Percentiles rank a stretch among this genome's conserved stretches.
Evolutionary conservation across 2,329 filamentous ascomycete species (phyloP).

Genomic region (Tricladium varicosporioides): DNA sequence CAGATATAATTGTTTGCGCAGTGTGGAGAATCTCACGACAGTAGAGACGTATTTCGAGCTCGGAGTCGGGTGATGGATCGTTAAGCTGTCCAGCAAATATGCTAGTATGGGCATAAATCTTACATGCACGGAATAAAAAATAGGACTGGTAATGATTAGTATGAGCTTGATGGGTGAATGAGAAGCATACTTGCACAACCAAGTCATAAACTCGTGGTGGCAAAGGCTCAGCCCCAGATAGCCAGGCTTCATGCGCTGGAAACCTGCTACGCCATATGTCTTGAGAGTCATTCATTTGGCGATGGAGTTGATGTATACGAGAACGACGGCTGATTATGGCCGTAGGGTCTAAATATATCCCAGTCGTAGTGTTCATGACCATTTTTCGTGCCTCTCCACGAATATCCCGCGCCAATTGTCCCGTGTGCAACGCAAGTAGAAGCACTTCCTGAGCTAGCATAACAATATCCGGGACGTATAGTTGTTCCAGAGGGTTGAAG

Average conservation of each 20-base stretch:
- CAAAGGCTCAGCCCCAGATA: background rate
- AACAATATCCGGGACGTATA: conserved; percentile 25
- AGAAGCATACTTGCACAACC: conserved; percentile 43
- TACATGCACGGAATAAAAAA: conserved; percentile 47
- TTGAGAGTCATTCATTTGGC: conserved; percentile 34
- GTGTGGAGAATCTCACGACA: conserved; percentile 44
- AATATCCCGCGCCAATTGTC: conserved; percentile 21
- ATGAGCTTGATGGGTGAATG: background rate
- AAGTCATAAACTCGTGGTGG: conserved; percentile 16
- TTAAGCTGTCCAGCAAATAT: conserved; percentile 49
- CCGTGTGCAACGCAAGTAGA: conserved; percentile 22
- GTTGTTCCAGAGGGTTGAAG: conserved; percentile 37
- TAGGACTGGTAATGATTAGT: conserved; percentile 34
- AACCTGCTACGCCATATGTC: conserved; percentile 9
- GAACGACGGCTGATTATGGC: conserved; percentile 23
- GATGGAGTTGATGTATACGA: conserved; percentile 37
- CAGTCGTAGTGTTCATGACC: background rate
- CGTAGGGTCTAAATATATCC: background rate
- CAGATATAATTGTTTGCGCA: conserved; percentile 39
- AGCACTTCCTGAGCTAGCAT: conserved; percentile 26
- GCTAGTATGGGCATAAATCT: conserved; percentile 52
- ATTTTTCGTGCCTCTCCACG: conserved; percentile 14
- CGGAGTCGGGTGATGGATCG: conserved; percentile 37
- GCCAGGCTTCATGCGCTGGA: conserved; percentile 8
- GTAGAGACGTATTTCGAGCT: conserved; percentile 44